phyloP scores from a whole-genome alignment of 2,329 filamentous ascomycete species.

The Malbranchea cinnamomea region DNA sequence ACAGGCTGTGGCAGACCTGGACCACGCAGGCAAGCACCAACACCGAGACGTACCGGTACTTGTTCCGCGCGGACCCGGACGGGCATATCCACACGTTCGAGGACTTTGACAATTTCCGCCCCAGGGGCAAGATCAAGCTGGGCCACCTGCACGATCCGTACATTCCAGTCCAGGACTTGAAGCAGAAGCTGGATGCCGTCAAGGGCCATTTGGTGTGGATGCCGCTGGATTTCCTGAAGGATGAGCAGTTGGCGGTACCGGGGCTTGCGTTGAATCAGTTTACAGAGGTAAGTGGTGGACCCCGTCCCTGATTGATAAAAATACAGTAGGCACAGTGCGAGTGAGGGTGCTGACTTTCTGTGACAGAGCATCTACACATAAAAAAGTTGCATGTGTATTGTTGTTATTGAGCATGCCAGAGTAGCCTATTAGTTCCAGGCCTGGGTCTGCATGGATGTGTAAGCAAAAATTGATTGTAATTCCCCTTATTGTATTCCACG shows the following conservation, averaged over 20 bases:
- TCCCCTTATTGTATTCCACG: too few species aligned
- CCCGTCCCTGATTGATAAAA: too few species aligned
- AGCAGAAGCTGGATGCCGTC: constrained; percentile 61
- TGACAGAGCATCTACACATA: too few species aligned
- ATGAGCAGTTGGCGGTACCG: constrained; percentile 78
- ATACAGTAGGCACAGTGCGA: too few species aligned
- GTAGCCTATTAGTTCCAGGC: too few species aligned
- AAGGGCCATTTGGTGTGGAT: constrained; percentile 89
- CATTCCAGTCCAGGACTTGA: constrained; percentile 56
- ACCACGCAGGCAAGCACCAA: constrained; percentile 56
- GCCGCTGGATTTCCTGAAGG: constrained; percentile 72
- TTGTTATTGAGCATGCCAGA: too few species aligned
- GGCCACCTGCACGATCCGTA: constrained; percentile 79
- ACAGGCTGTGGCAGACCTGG: constrained; percentile 59
- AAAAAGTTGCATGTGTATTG: too few species aligned
- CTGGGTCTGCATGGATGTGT: too few species aligned
- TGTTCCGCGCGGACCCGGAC: constrained; percentile 84
- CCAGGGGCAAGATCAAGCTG: constrained; percentile 51
- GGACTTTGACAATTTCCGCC: constrained; percentile 68
- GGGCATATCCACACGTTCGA: constrained; percentile 78
- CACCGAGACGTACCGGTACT: constrained; percentile 63
- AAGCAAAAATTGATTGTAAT: too few species aligned
- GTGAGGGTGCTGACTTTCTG: too few species aligned
- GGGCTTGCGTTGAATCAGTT: constrained; percentile 73
- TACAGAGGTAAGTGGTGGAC: constrained; percentile 82